phyloP scores from a whole-genome alignment of 1,284 basidiomycete genomes.

The Erythrobasidium hasegawianum region DNA sequence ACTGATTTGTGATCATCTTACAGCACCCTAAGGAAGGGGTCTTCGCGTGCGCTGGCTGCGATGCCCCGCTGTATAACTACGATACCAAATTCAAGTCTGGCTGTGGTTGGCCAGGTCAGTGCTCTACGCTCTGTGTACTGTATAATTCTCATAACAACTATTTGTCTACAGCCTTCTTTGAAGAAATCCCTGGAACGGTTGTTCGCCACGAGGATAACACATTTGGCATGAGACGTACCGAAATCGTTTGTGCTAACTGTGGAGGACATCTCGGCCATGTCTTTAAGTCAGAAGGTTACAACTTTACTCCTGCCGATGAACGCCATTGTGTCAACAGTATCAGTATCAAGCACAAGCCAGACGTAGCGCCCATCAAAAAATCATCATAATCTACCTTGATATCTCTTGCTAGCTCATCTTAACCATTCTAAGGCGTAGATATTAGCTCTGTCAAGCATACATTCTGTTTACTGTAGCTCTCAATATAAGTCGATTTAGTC shows the following conservation, averaged over 20 bases:
- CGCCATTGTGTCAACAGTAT: constrained; percentile 42
- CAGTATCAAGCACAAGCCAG: constrained; percentile 20
- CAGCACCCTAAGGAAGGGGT: constrained; percentile 35
- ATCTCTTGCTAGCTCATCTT: too few relatives aligned
- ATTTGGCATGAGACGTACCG: constrained; percentile 51
- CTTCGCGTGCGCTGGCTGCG: constrained; percentile 50
- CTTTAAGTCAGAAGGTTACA: constrained; percentile 11
- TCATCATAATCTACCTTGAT: too few relatives aligned
- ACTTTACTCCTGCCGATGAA: constrained; percentile 33
- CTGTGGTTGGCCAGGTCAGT: constrained; percentile 50
- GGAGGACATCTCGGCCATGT: constrained; percentile 48
- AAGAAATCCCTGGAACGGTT: constrained; percentile 48
- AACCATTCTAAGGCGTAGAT: too few relatives aligned
- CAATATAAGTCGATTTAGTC: too few relatives aligned
- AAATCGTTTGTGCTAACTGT: constrained; percentile 51
- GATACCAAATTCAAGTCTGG: constrained; percentile 51
- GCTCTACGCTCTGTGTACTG: not conserved
- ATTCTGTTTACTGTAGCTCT: too few relatives aligned
- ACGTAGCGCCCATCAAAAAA: not conserved
- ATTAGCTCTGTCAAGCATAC: too few relatives aligned
- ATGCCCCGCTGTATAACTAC: constrained; percentile 48
- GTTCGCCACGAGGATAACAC: constrained; percentile 48
- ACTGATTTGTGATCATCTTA: too few relatives aligned
- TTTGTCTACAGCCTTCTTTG: constrained; percentile 49
- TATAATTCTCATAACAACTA: not conserved